These are phyloP conservation scores for Phytopythium ostracodes DNA, from an alignment of 352 stramenopile species.

Conservation along the genomic window DNA sequence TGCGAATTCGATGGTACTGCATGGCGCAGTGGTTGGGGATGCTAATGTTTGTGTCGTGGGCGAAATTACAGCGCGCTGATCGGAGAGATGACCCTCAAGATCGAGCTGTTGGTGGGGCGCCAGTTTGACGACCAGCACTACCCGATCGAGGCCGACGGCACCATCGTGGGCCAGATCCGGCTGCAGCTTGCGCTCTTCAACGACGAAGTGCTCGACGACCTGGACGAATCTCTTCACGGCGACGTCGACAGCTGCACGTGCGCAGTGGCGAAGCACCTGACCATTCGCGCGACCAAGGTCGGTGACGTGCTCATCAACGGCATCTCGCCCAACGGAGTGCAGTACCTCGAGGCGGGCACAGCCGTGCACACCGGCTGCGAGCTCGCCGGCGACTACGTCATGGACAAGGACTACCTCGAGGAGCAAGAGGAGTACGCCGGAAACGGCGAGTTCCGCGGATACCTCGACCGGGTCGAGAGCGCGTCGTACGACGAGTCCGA, in stretches of 20 bases:
- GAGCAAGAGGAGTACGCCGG: constrained; percentile 5
- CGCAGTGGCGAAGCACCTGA: constrained; percentile 28
- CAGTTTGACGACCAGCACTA: constrained; percentile 73
- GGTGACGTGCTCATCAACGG: constrained; percentile 71
- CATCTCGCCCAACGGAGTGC: constrained; percentile 62
- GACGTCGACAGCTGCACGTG: constrained; percentile 72
- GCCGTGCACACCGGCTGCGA: constrained; percentile 57
- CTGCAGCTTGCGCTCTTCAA: constrained; percentile 77
- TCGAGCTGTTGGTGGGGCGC: constrained; percentile 61
- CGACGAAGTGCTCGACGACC: constrained; percentile 67
- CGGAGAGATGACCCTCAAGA: constrained; percentile 58
- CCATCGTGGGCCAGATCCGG: constrained; percentile 69
- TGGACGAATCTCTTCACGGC: constrained; percentile 41
- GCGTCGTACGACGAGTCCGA: constrained; percentile 1
- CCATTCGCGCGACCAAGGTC: constrained; percentile 64
- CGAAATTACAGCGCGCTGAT: constrained; percentile 45
- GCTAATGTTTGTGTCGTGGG: background rate
- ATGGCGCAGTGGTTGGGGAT: background rate
- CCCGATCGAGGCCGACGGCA: constrained; percentile 66
- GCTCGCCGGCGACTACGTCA: constrained; percentile 67
- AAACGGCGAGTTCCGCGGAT: constrained; percentile 5
- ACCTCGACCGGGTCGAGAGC: constrained; percentile 5
- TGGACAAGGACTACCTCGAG: constrained; percentile 52
- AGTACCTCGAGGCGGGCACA: constrained; percentile 66
- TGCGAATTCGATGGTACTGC: background rate